Evolutionary conservation across 176 grass and related monocot genomes (phyloP).

Genomic region (Zizania latifolia): DNA sequence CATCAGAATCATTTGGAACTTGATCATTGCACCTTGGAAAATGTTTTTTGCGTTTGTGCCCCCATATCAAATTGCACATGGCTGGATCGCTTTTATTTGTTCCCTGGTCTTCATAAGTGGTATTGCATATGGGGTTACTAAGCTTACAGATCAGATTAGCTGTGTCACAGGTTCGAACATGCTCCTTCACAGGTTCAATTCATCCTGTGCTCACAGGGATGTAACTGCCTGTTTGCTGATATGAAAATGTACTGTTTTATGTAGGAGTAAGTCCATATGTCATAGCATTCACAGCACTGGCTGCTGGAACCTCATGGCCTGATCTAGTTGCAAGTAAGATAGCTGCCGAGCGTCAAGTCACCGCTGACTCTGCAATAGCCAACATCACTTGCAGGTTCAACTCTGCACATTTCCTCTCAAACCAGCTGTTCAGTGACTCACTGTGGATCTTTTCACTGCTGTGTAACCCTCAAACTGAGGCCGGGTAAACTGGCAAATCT

Average conservation of each 20-base stretch:
- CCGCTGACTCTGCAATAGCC: slow-evolving; percentile 88
- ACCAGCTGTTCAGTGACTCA: background rate
- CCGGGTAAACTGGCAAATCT: background rate
- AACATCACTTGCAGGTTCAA: slow-evolving; percentile 95
- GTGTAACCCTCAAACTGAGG: background rate
- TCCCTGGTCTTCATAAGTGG: slow-evolving; percentile 72
- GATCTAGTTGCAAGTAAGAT: slow-evolving; percentile 97
- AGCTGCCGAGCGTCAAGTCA: slow-evolving; percentile 89
- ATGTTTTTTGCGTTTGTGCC: slow-evolving; percentile 75
- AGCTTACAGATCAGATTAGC: slow-evolving; percentile 87
- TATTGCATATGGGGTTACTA: slow-evolving; percentile 86
- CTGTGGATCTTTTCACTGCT: background rate
- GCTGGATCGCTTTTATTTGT: slow-evolving; percentile 77
- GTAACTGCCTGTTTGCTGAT: background rate
- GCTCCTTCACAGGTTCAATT: background rate
- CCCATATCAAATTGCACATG: slow-evolving; percentile 63
- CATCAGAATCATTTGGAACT: slow-evolving; percentile 44
- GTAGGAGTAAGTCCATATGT: slow-evolving; percentile 84
- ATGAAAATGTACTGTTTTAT: slow-evolving; percentile 7
- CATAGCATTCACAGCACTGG: slow-evolving; percentile 93
- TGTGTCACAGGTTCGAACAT: slow-evolving; percentile 72
- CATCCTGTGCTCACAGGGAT: background rate
- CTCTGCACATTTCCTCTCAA: background rate
- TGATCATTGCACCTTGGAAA: slow-evolving; percentile 58
- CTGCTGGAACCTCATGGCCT: slow-evolving; percentile 82